These are phyloP conservation scores for Chaetomiaceae sp. DNA, from an alignment of 2,329 filamentous ascomycete species.

Conservation along the genomic window DNA sequence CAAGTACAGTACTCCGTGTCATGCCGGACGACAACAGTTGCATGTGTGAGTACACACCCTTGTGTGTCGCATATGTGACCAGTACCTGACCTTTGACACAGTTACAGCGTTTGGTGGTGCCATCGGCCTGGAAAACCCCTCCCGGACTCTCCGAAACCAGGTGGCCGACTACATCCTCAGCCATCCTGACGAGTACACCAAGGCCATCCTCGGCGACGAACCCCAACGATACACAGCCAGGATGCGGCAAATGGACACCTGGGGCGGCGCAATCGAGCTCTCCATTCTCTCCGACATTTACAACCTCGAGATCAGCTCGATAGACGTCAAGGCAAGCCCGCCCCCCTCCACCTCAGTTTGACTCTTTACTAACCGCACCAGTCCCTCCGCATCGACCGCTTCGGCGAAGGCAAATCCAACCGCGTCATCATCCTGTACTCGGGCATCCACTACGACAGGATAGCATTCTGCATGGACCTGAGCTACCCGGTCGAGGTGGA, in stretches of 20 bases:
- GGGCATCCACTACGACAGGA: slow-evolving; percentile 89
- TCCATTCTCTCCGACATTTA: slow-evolving; percentile 81
- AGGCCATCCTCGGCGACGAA: slow-evolving; percentile 69
- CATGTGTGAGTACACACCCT: slow-evolving; percentile 48
- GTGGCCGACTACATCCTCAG: slow-evolving; percentile 74
- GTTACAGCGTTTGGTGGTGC: slow-evolving; percentile 73
- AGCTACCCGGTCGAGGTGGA: slow-evolving; percentile 69
- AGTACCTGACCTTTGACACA: slow-evolving; percentile 1
- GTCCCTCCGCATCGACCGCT: slow-evolving; percentile 56
- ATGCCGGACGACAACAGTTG: slow-evolving; percentile 98
- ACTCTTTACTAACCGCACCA: background rate
- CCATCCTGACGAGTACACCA: slow-evolving; percentile 67
- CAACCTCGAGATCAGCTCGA: slow-evolving; percentile 76
- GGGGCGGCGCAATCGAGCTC: slow-evolving; percentile 90
- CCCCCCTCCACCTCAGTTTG: background rate
- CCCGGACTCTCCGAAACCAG: slow-evolving; percentile 62
- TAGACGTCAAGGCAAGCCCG: slow-evolving; percentile 62
- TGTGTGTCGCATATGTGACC: too few relatives aligned
- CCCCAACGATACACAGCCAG: slow-evolving; percentile 74
- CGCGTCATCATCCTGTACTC: slow-evolving; percentile 84
- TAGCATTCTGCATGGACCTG: slow-evolving; percentile 64
- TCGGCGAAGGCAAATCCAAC: slow-evolving; percentile 67
- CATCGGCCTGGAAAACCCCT: slow-evolving; percentile 25
- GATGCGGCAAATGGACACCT: slow-evolving; percentile 75
- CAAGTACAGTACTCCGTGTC: slow-evolving; percentile 67